A percentile compares a stretch with the other conserved stretches of the same genome.
phyloP scores from a whole-genome alignment of 495 filamentous ascomycete genomes.

The Penicillium soppii region DNA sequence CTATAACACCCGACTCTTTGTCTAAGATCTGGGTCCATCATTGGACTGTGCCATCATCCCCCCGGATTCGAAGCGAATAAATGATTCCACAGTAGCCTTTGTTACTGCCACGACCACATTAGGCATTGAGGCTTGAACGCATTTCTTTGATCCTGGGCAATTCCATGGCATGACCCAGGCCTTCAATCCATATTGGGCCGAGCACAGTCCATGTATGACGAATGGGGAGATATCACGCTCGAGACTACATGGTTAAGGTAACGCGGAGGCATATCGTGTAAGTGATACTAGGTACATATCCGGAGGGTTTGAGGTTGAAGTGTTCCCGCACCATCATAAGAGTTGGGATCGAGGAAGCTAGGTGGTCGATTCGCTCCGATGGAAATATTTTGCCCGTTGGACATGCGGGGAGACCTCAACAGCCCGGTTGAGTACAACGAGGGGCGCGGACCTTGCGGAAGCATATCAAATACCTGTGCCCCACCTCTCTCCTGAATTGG shows the following conservation, averaged over 20 bases:
- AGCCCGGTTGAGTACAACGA: conserved; percentile 6
- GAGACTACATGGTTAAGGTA: conserved; percentile 11
- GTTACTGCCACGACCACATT: background rate
- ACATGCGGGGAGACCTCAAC: background rate
- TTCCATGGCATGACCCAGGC: no score
- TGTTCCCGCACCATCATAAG: no score
- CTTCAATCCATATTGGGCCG: background rate
- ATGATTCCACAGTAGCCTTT: background rate
- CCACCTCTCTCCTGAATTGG: conserved; percentile 32
- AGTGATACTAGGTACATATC: conserved; percentile 21
- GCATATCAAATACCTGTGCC: conserved; percentile 17
- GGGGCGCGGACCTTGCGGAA: conserved; percentile 25
- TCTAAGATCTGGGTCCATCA: background rate
- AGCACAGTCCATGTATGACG: conserved; percentile 14
- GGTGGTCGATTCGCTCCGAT: background rate
- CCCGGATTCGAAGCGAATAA: background rate
- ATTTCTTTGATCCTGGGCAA: conserved; percentile 8
- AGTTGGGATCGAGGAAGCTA: conserved; percentile 17
- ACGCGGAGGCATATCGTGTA: conserved; percentile 4
- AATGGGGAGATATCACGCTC: conserved; percentile 6
- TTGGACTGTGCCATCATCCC: background rate
- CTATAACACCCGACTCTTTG: background rate
- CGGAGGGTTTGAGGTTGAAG: conserved; percentile 12
- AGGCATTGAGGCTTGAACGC: background rate
- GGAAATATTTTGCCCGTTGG: background rate